These are phyloP conservation scores for Globisporangium cederbergense DNA, from an alignment of 352 stramenopile genomes.

Conservation along the genomic window DNA sequence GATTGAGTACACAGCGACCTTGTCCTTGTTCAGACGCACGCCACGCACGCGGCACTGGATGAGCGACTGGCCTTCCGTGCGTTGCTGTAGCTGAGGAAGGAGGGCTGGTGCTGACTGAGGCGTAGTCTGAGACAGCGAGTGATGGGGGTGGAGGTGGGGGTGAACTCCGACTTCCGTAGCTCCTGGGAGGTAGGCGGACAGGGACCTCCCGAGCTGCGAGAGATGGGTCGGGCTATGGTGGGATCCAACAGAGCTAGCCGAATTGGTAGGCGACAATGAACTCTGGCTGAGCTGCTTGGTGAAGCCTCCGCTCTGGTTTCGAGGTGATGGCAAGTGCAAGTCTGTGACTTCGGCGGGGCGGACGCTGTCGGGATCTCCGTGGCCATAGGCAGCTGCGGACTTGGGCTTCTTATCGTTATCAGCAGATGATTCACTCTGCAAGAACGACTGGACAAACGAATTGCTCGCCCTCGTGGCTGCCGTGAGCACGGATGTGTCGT, in stretches of 20 bases:
- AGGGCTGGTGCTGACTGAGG: background rate
- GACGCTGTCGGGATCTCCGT: slow-evolving; percentile 1
- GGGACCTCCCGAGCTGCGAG: slow-evolving; percentile 14
- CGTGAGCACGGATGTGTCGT: background rate
- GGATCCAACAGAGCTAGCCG: background rate
- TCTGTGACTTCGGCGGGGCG: background rate
- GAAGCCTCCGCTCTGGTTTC: background rate
- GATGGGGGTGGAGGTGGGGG: background rate
- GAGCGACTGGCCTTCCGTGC: slow-evolving; percentile 1
- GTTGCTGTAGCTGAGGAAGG: background rate
- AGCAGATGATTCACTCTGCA: background rate
- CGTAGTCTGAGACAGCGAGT: background rate
- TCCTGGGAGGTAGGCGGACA: slow-evolving; percentile 11
- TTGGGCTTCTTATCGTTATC: background rate
- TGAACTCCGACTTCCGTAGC: background rate
- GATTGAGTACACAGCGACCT: slow-evolving; percentile 57
- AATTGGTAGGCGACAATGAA: background rate
- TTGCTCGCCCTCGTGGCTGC: slow-evolving; percentile 3
- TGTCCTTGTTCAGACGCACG: slow-evolving; percentile 48
- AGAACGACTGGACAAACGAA: slow-evolving; percentile 12
- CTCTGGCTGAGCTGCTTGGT: background rate
- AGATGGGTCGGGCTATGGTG: slow-evolving; percentile 3
- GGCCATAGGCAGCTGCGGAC: background rate
- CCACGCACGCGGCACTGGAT: slow-evolving; percentile 52
- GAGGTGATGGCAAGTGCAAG: background rate